These are phyloP conservation scores for Aureobasidium sp. DNA, from an alignment of 2,329 filamentous ascomycete species.

Conservation along the genomic window DNA sequence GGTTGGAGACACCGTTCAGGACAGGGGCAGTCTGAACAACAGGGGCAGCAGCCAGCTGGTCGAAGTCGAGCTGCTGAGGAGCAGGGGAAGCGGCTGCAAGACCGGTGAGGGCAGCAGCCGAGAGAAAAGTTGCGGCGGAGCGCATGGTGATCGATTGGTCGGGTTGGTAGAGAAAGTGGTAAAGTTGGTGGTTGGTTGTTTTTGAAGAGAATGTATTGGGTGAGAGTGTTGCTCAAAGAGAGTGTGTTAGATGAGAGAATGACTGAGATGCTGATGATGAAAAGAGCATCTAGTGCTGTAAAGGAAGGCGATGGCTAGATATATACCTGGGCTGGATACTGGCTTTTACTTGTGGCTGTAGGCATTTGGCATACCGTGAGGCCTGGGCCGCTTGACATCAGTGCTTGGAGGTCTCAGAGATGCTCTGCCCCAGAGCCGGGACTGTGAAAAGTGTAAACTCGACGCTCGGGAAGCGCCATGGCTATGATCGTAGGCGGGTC, in stretches of 20 bases:
- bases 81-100: conserved; percentile 18
- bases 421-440: background rate
- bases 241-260: background rate
- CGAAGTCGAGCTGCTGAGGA: conserved; percentile 19
- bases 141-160: conserved; percentile 10
- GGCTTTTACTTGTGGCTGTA: background rate
- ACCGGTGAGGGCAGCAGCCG: conserved; percentile 18
- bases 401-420: background rate
- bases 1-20: conserved; percentile 15
- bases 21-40: conserved; percentile 17
- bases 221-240: background rate
- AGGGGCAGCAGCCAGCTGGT: conserved; percentile 18
- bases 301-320: conserved; percentile 4
- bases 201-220: conserved; percentile 9
- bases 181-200: background rate
- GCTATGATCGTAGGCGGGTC: background rate
- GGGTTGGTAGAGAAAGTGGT: background rate
- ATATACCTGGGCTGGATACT: background rate
- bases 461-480: background rate
- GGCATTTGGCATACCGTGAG: background rate
- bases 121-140: conserved; percentile 14
- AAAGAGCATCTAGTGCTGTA: background rate
- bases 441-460: background rate
- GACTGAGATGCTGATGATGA: conserved; percentile 13
- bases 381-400: conserved; percentile 3